A percentile compares a stretch with the other conserved stretches of the same genome.
phyloP scores from a whole-genome alignment of 2,329 filamentous ascomycete genomes.

The Calonectria pauciramosa region DNA sequence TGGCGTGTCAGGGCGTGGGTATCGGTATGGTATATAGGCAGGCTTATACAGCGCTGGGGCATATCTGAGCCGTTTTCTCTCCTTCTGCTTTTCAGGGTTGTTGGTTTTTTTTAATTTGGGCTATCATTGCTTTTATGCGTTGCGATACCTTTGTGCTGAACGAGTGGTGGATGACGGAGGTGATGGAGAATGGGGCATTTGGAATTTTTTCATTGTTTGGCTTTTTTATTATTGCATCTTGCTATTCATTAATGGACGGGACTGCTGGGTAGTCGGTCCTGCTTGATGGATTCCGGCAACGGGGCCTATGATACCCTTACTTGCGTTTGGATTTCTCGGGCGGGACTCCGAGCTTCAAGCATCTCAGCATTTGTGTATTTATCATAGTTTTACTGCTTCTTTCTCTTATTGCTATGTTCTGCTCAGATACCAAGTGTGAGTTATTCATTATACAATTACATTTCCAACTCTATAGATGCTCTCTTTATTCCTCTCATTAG shows the following conservation, averaged over 20 bases:
- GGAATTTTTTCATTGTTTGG: conserved; percentile 10
- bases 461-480: conserved; percentile 9
- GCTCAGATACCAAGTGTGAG: conserved; percentile 47
- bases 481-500: background rate
- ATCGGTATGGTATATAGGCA: conserved; percentile 33
- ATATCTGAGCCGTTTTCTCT: conserved; percentile 34
- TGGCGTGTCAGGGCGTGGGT: conserved; percentile 37
- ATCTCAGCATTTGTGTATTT: conserved; percentile 41
- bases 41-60: conserved; percentile 42
- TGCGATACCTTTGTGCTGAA: conserved; percentile 40
- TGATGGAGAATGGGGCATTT: conserved; percentile 24
- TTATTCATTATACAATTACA: conserved; percentile 35
- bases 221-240: conserved; percentile 13
- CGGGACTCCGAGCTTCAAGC: conserved; percentile 30
- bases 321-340: conserved; percentile 26
- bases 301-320: conserved; percentile 25
- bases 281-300: conserved; percentile 21
- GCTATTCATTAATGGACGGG: conserved; percentile 25
- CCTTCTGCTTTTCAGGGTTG: conserved; percentile 31
- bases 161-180: conserved; percentile 25
- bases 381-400: conserved; percentile 41
- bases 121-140: conserved; percentile 37
- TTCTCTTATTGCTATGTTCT: conserved; percentile 43
- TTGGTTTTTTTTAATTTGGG: conserved; percentile 31
- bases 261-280: conserved; percentile 18